Evolutionary conservation across 1,284 basidiomycete genomes (phyloP), one percentile per base, ranked within the genome.

Genomic region (Heterobasidion parviporum): DNA sequence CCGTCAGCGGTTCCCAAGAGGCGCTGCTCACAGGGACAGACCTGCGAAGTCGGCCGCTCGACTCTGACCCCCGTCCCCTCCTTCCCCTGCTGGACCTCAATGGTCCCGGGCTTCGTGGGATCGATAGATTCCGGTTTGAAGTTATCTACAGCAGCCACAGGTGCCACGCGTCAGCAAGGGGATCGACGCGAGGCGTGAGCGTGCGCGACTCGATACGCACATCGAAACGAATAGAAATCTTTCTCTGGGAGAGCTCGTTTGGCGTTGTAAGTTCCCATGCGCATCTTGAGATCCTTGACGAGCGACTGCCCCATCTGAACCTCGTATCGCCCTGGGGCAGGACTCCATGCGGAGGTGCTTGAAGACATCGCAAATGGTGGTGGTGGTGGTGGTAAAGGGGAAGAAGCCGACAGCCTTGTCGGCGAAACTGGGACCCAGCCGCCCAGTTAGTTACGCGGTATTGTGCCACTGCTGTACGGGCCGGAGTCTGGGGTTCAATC

Each of bases 101-200:
- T 76, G 43, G 74, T 76, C 15, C 87, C 88, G 36, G 83, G 76
- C 62, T 80, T 83, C 3, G 75, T 74, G 35, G 74, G 62, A 63
- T 90, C 85, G 48, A 89, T 75, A 7, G 84, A 82, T 54, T 79
- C 76, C 2, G 89, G 86, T 65, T 82, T 87, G 69, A 88, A 88
- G 62, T 85, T 83, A 63, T 89, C 88, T 91, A 61, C 18, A 10
- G 20, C 36, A 36, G 20, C 34, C 1, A 53, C 57, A 55, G 18
- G 18, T 50, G 38, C 38, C 38, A 50, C 12, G 14, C 34, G 33
- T 50, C 9, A 36, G 49, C 38, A 41, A 45, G 8, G 16, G 12
- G 8, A 47, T 41, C 52, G 48, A 51, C 26, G 35, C 53, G 43
- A 58, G 26, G 48, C 15, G 49, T 32, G 18, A 7, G 34, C 12